Percentiles rank a stretch among this genome's conserved stretches.
Evolutionary conservation across 73 alveolate genomes (phyloP).

Genomic region (Paramecium octaurelia): DNA sequence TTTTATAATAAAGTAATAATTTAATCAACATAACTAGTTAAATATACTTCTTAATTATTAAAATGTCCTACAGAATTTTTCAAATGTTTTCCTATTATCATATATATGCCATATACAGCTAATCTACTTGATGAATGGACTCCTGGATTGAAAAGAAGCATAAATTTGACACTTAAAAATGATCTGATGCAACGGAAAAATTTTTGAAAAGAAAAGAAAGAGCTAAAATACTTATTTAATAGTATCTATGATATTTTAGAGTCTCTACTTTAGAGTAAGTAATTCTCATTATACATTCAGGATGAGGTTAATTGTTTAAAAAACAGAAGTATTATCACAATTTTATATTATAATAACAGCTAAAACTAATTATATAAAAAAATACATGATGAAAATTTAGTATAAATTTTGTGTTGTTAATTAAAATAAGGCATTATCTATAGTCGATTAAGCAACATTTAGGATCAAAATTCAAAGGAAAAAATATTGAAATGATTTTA

Average conservation of each 20-base stretch:
- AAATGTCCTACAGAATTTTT: not conserved
- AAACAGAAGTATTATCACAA: not conserved
- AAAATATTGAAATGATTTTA: conserved; percentile 2
- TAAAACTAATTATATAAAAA: not conserved
- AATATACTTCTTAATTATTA: not conserved
- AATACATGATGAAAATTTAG: not conserved
- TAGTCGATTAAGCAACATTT: not conserved
- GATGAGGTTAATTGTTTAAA: not conserved
- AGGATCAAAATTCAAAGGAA: not conserved
- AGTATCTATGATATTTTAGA: not conserved
- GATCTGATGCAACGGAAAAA: no score
- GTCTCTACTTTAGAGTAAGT: not conserved
- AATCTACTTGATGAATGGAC: no score
- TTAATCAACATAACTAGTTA: not conserved
- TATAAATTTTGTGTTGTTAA: not conserved
- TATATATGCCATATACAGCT: no score
- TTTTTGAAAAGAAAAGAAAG: no score
- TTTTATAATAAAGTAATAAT: not conserved
- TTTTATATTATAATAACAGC: not conserved
- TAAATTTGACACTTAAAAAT: no score
- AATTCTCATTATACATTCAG: not conserved
- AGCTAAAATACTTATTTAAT: no score
- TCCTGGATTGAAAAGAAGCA: no score
- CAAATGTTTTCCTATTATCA: no score
- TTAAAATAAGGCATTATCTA: not conserved